Evolutionary conservation across 306 rosid genomes (phyloP).

Genomic region (Ziziphus jujuba): DNA sequence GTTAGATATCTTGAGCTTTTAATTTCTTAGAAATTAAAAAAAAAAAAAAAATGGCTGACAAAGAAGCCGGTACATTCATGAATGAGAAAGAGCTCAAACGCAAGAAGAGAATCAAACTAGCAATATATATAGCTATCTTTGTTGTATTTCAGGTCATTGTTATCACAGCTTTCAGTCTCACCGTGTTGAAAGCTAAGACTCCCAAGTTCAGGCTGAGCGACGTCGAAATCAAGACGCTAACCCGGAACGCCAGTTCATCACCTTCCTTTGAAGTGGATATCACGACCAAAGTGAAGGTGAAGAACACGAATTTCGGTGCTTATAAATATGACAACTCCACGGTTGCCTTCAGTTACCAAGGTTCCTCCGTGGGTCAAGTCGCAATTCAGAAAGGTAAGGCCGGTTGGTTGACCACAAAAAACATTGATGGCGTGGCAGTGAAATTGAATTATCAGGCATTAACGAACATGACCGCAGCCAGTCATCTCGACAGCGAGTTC

Average conservation of each 20-base stretch:
- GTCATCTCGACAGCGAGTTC: slow-evolving; percentile 24
- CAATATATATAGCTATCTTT: slow-evolving; percentile 7
- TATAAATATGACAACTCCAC: slow-evolving; percentile 22
- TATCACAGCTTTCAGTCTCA: background rate
- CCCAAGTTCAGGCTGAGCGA: slow-evolving; percentile 23
- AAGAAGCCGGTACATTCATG: background rate
- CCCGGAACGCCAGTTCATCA: background rate
- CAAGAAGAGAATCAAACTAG: slow-evolving; percentile 10
- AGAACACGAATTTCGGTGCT: slow-evolving; percentile 33
- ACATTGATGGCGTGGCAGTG: slow-evolving; percentile 17
- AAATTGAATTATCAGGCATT: slow-evolving; percentile 14
- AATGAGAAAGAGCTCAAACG: slow-evolving; percentile 13
- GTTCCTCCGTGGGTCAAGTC: slow-evolving; percentile 20
- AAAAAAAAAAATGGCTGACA: background rate
- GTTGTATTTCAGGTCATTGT: slow-evolving; percentile 22
- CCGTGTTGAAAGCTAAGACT: slow-evolving; percentile 25
- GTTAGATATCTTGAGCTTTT: too few species aligned
- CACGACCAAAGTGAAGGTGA: slow-evolving; percentile 22
- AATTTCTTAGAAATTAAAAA: too few species aligned
- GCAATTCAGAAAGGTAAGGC: slow-evolving; percentile 26
- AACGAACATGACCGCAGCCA: background rate
- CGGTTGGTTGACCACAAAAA: slow-evolving; percentile 25
- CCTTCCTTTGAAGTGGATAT: slow-evolving; percentile 29
- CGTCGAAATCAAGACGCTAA: background rate
- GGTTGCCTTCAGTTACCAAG: slow-evolving; percentile 16